These are phyloP conservation scores for Saccharum hybrid DNA, from an alignment of 202 grass and related monocot species.

Conservation along the genomic window DNA sequence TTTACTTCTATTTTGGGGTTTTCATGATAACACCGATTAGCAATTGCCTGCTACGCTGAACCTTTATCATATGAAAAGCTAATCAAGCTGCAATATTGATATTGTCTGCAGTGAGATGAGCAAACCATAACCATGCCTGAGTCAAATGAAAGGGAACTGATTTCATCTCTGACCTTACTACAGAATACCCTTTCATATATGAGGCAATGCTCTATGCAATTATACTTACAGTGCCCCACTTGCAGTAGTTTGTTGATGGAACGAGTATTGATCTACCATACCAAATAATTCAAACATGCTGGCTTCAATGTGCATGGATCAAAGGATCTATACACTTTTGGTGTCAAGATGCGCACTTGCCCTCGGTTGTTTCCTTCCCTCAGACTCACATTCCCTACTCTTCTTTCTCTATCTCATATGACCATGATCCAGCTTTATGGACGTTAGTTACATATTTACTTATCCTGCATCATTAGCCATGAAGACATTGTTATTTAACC, in stretches of 20 bases:
- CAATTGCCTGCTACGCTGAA: background rate
- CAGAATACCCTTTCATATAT: constrained; percentile 3
- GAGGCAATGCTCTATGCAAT: background rate
- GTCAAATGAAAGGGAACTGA: background rate
- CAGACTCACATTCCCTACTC: background rate
- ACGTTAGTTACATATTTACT: constrained; percentile 17
- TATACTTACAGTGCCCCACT: background rate
- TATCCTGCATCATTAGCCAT: constrained; percentile 1
- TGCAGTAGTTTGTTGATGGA: constrained; percentile 16
- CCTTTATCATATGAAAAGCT: background rate
- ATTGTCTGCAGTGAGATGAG: background rate
- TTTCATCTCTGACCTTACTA: constrained; percentile 22
- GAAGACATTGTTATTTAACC: constrained; percentile 20
- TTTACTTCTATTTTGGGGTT: background rate
- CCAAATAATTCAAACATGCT: background rate
- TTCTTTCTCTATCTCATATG: constrained; percentile 3
- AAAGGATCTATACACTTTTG: constrained; percentile 1
- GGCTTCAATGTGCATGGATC: constrained; percentile 2
- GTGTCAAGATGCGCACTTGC: background rate
- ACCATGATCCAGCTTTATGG: constrained; percentile 18
- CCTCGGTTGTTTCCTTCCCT: constrained; percentile 20
- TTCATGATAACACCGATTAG: background rate
- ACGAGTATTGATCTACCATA: background rate
- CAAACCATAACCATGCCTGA: constrained; percentile 2
- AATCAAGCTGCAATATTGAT: background rate